Percentiles rank a stretch among this genome's conserved stretches.
Conservation (phyloP, 179 eudicot species). For the Spinacia oleracea region DNA sequence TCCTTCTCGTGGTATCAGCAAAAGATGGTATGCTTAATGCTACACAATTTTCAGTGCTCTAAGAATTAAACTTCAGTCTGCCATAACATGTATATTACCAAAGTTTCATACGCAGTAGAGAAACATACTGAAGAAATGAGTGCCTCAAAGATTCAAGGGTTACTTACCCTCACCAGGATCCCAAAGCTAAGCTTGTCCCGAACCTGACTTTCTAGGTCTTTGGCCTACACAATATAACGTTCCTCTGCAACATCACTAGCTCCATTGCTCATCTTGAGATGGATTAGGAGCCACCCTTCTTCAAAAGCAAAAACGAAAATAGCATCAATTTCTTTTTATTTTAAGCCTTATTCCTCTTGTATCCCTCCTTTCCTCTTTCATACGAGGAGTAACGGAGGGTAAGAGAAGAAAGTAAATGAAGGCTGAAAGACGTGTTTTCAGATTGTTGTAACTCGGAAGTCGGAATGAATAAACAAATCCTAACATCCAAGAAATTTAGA, state of each 20-base stretch:
- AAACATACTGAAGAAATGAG: not conserved
- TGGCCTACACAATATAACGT: not conserved
- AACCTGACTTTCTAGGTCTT: not conserved
- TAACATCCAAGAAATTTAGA: not conserved
- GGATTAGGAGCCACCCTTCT: not conserved
- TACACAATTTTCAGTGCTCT: not conserved
- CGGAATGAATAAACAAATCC: too few species aligned
- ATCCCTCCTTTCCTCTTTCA: too few species aligned
- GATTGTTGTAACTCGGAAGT: not conserved
- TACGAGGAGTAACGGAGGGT: too few species aligned
- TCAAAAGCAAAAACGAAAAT: not conserved
- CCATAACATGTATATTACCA: slow-evolving; percentile 3
- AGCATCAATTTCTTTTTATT: not conserved
- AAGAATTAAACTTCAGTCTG: not conserved
- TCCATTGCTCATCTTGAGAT: not conserved
- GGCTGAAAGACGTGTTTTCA: not conserved
- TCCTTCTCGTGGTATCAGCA: slow-evolving; percentile 33
- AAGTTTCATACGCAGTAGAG: not conserved
- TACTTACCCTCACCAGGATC: not conserved
- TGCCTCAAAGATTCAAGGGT: not conserved
- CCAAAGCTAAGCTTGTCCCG: not conserved
- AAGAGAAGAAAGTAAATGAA: too few species aligned
- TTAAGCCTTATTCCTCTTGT: too few species aligned
- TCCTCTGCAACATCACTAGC: not conserved
- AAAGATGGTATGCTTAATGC: slow-evolving; percentile 28